Percentiles rank a stretch among this genome's conserved stretches.
Evolutionary conservation across 495 filamentous ascomycete species (phyloP).

Genomic region (Penicillium arizonense): DNA sequence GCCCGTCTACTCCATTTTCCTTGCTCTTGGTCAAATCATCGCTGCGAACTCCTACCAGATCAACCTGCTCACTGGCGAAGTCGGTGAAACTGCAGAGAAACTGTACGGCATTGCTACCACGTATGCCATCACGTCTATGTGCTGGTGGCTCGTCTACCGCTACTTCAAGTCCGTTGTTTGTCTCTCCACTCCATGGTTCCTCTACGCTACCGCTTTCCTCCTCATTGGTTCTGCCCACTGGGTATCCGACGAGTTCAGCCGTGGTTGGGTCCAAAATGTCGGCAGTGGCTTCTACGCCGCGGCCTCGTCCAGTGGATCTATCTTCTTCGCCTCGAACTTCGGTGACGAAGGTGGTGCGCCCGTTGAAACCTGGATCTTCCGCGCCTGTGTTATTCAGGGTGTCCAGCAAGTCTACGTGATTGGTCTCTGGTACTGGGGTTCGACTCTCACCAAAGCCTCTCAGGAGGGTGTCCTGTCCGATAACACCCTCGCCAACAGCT

Average conservation of each 20-base stretch:
- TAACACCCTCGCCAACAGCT: constrained; percentile 35
- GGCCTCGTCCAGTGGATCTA: constrained; percentile 47
- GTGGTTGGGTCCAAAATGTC: constrained; percentile 50
- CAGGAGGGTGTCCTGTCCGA: constrained; percentile 31
- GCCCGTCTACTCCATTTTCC: constrained; percentile 70
- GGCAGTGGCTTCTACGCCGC: constrained; percentile 45
- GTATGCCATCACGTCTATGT: constrained; percentile 59
- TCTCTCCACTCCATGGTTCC: constrained; percentile 58
- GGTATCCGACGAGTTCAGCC: constrained; percentile 33
- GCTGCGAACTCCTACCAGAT: constrained; percentile 73
- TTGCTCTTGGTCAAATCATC: constrained; percentile 65
- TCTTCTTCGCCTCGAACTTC: constrained; percentile 53
- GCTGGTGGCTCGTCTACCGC: constrained; percentile 67
- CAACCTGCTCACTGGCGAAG: constrained; percentile 62
- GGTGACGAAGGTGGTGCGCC: constrained; percentile 50
- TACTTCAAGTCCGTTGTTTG: constrained; percentile 59
- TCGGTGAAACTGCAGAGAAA: constrained; percentile 60
- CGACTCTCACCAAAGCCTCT: constrained; percentile 35
- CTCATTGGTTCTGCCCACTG: constrained; percentile 63
- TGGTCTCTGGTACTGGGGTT: constrained; percentile 52
- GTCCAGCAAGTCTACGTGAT: constrained; percentile 49
- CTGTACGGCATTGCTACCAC: constrained; percentile 65
- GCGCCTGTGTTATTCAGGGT: constrained; percentile 50
- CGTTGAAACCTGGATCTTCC: constrained; percentile 49
- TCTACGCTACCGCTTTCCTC: constrained; percentile 66